These are phyloP conservation scores for Chionographis japonica DNA, from an alignment of 106 monocot species.

Conservation along the genomic window DNA sequence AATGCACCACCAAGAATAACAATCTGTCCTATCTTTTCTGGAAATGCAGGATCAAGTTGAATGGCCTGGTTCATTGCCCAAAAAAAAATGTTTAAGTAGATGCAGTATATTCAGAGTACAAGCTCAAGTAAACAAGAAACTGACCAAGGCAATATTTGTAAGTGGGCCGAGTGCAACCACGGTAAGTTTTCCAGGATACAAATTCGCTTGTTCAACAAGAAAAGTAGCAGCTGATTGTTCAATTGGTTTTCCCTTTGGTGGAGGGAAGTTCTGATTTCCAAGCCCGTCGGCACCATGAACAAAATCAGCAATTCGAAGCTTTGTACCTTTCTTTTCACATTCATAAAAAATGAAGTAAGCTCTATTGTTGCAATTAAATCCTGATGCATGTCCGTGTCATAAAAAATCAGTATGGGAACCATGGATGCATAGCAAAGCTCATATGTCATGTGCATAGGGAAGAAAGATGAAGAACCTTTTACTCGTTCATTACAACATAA, in stretches of 20 bases:
- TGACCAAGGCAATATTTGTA: conserved; percentile 89
- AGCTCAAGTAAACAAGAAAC: conserved; percentile 15
- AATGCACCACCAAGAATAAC: conserved; percentile 97
- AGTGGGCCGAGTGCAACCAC: conserved; percentile 88
- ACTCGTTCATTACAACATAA: too few species aligned
- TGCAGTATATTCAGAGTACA: background rate
- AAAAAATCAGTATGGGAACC: too few species aligned
- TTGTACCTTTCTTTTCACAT: conserved; percentile 69
- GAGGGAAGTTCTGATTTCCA: conserved; percentile 93
- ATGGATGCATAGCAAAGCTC: too few species aligned
- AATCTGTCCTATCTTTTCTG: conserved; percentile 83
- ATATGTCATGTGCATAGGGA: too few species aligned
- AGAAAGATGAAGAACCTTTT: too few species aligned
- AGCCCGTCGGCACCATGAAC: conserved; percentile 94
- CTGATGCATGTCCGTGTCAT: too few species aligned
- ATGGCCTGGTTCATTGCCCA: conserved; percentile 56
- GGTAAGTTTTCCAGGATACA: conserved; percentile 74
- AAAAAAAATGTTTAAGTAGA: conserved; percentile 3
- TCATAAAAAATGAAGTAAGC: conserved; percentile 1
- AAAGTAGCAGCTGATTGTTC: conserved; percentile 74
- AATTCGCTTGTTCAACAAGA: conserved; percentile 74
- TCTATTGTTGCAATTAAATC: background rate
- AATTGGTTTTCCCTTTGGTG: conserved; percentile 59
- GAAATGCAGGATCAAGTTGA: conserved; percentile 79
- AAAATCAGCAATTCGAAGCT: conserved; percentile 82